Conservation (phyloP, 305 asterid species). For the Fraxinus nigra region DNA sequence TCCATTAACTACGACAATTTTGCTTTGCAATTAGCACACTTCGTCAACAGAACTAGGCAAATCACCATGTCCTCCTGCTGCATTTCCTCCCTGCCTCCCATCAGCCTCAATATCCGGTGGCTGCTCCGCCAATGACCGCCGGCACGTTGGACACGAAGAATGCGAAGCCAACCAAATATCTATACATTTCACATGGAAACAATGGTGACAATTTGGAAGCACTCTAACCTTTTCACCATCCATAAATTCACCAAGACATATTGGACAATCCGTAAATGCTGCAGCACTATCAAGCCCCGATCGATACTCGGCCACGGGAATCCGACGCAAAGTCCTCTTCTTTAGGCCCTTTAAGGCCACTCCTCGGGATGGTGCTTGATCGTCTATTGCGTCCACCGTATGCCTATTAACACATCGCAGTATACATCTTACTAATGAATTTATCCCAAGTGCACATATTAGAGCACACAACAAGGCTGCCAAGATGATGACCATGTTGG, state of each 20-base stretch:
- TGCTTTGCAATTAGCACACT: conserved; percentile 27
- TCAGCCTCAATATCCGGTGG: conserved; percentile 24
- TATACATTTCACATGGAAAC: conserved; percentile 67
- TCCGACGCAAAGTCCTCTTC: conserved; percentile 31
- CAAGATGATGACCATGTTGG: conserved; percentile 68
- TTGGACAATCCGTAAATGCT: conserved; percentile 41
- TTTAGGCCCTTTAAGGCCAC: conserved; percentile 32
- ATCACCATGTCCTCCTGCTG: conserved; percentile 26
- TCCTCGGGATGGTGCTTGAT: conserved; percentile 8
- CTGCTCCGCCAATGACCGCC: conserved; percentile 55
- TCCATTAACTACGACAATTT: neutral
- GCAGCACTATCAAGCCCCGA: conserved; percentile 27
- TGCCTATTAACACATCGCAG: conserved; percentile 37
- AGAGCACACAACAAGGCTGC: conserved; percentile 67
- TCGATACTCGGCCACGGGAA: conserved; percentile 40
- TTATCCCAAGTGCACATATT: conserved; percentile 66
- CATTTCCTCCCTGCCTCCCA: conserved; percentile 27
- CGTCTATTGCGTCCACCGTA: conserved; percentile 24
- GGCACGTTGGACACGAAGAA: conserved; percentile 83
- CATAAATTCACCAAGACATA: conserved; percentile 58
- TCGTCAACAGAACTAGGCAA: conserved; percentile 32
- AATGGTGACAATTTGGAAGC: conserved; percentile 65
- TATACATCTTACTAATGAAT: conserved; percentile 47
- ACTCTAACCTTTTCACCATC: conserved; percentile 79
- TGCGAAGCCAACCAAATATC: conserved; percentile 76